phyloP scores from a whole-genome alignment of 345 rosid species.

The Sonneratia alba region DNA sequence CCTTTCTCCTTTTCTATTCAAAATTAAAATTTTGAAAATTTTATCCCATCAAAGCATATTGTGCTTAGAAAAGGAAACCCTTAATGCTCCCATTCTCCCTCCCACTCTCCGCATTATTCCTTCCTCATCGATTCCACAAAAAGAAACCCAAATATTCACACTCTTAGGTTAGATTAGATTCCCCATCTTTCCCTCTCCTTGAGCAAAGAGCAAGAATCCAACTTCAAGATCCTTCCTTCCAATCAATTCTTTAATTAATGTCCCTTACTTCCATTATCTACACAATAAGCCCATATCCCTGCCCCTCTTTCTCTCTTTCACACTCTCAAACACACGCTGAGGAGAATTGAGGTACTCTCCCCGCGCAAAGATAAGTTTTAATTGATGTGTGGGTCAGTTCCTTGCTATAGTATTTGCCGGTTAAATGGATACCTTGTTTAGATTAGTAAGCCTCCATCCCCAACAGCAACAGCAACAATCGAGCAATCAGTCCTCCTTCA shows the following conservation, averaged over 20 bases:
- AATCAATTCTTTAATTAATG: constrained; percentile 5
- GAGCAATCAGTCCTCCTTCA: constrained; percentile 78
- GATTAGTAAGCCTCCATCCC: constrained; percentile 58
- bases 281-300: constrained; percentile 24
- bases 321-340: background rate
- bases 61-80: constrained; percentile 11
- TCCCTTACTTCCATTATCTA: constrained; percentile 9
- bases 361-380: background rate
- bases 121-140: constrained; percentile 37
- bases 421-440: constrained; percentile 92
- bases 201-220: constrained; percentile 23
- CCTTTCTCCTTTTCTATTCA: background rate
- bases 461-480: constrained; percentile 25
- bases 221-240: constrained; percentile 27
- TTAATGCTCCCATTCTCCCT: constrained; percentile 2
- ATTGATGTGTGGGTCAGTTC: constrained; percentile 47
- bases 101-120: constrained; percentile 11
- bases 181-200: background rate
- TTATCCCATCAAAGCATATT: background rate
- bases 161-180: background rate
- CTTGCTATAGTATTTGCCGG: background rate
- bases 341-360: background rate
- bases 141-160: constrained; percentile 15
- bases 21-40: background rate
- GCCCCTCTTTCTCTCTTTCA: constrained; percentile 1